Conservation (phyloP, 805 yeast species). For the Jamesozyma hellenica region DNA sequence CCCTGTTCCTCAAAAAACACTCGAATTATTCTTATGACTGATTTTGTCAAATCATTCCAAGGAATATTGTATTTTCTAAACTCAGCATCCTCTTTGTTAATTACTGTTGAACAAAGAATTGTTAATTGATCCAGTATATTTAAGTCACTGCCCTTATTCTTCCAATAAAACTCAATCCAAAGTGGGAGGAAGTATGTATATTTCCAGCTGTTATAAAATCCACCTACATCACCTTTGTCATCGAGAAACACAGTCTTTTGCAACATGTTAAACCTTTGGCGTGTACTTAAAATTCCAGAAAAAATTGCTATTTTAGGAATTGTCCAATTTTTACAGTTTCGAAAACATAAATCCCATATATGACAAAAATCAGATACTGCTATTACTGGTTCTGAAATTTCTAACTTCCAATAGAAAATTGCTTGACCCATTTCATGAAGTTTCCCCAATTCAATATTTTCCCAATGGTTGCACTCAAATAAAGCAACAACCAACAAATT, state of each 20-base stretch:
- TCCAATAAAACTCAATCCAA: slow-evolving; percentile 8
- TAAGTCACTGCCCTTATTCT: neutral
- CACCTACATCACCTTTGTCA: slow-evolving; percentile 12
- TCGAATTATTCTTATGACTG: slow-evolving; percentile 9
- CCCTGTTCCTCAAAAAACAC: slow-evolving; percentile 6
- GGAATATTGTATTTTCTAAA: slow-evolving; percentile 4
- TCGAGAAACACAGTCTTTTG: slow-evolving; percentile 18
- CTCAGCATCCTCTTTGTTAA: slow-evolving; percentile 4
- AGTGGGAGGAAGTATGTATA: slow-evolving; percentile 15
- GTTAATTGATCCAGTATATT: neutral
- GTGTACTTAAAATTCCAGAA: slow-evolving; percentile 19
- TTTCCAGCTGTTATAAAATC: slow-evolving; percentile 16
- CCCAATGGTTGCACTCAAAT: slow-evolving; percentile 10
- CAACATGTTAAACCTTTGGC: slow-evolving; percentile 8
- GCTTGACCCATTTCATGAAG: slow-evolving; percentile 14
- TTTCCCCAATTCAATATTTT: slow-evolving; percentile 5
- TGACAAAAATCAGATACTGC: slow-evolving; percentile 15
- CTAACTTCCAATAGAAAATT: slow-evolving; percentile 22
- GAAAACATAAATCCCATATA: slow-evolving; percentile 16
- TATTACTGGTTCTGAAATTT: slow-evolving; percentile 25
- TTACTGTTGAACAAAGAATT: slow-evolving; percentile 2
- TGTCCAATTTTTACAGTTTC: slow-evolving; percentile 14
- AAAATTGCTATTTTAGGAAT: slow-evolving; percentile 15
- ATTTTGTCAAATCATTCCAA: slow-evolving; percentile 10
- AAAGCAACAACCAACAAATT: slow-evolving; percentile 8